A percentile compares a stretch with the other conserved stretches of the same genome.
Conservation (phyloP, 2,329 filamentous ascomycete species). For the Colletotrichum cordylinicola region DNA sequence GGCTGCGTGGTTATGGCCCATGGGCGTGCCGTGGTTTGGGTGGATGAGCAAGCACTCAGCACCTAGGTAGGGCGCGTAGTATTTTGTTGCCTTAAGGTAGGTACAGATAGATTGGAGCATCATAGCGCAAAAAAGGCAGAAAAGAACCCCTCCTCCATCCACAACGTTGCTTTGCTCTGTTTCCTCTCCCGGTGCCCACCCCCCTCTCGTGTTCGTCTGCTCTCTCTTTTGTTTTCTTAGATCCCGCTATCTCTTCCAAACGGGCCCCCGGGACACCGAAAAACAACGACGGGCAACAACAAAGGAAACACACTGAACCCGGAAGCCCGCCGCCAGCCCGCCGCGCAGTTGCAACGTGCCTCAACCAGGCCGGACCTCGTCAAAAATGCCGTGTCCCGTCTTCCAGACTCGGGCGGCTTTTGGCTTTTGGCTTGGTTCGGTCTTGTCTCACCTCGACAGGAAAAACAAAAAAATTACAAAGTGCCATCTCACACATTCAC, state of each 20-base stretch:
- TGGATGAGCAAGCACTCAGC: not conserved
- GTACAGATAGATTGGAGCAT: not conserved
- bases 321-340: not conserved
- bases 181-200: not conserved
- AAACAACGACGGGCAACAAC: not conserved
- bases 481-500: not conserved
- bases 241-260: not conserved
- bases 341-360: slow-evolving; percentile 18
- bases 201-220: not conserved
- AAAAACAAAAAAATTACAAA: not conserved
- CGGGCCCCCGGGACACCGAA: not conserved
- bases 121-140: not conserved
- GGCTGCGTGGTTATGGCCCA: not conserved
- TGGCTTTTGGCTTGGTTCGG: not conserved
- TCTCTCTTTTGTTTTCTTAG: not conserved
- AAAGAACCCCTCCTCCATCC: not conserved
- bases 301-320: not conserved
- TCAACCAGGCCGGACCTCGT: not conserved
- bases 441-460: slow-evolving; percentile 11
- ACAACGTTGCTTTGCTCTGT: not conserved
- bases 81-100: not conserved
- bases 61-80: not conserved
- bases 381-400: not conserved
- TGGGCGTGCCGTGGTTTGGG: not conserved
- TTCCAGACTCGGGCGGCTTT: not conserved